Base-by-base conservation (phyloP, 805 yeast genomes). In the Kuraishia floccosa region DNA sequence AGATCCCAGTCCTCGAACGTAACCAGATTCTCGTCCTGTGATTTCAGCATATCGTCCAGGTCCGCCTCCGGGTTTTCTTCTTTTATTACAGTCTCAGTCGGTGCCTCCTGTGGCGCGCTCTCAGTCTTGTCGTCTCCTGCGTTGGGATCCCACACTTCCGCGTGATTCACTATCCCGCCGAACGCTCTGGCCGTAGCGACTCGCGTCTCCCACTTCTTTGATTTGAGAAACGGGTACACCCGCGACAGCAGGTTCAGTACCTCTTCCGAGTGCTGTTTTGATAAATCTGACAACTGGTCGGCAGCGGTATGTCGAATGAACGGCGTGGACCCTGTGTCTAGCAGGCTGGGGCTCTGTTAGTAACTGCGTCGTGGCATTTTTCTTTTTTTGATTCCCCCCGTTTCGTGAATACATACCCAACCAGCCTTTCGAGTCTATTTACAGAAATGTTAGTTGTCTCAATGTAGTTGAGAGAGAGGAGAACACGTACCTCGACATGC, bases 281-380 rank as follows among this genome's bases (percentile, higher is more conserved):
- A 96, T 24, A 93, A 65, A 42, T 89, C 97, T 4, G 95, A 84
- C 41, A 91, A 64, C 56, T 91, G 99, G 47, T 89, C 96, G 2
- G 97, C 97, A 1, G 98, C 99, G 7, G 96, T 84, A 47, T 84
- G 85, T 41, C 97, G 70, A 27, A 91, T 91, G 50, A 85, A 81
- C 24, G 83, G 83, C 4, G 96, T 85, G 9, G 96, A 84, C 8
- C 98, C 98, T 2, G 96, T 84, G 56, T 93, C 98, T 40, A 91
- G 60, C 25, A 72, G 42, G 8, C 22, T 19, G 22, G 22, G 22
- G 22, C 10, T n/a, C n/a, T n/a, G n/a, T n/a, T n/a, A n/a, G n/a
- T n/a, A n/a, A n/a, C n/a, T n/a, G n/a, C n/a, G n/a, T n/a, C n/a
- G n/a, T n/a, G n/a, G n/a, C n/a, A n/a, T n/a, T n/a, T n/a, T n/a